These are phyloP conservation scores for Ziziphus jujuba DNA, from an alignment of 306 rosid genomes.

Conservation along the genomic window DNA sequence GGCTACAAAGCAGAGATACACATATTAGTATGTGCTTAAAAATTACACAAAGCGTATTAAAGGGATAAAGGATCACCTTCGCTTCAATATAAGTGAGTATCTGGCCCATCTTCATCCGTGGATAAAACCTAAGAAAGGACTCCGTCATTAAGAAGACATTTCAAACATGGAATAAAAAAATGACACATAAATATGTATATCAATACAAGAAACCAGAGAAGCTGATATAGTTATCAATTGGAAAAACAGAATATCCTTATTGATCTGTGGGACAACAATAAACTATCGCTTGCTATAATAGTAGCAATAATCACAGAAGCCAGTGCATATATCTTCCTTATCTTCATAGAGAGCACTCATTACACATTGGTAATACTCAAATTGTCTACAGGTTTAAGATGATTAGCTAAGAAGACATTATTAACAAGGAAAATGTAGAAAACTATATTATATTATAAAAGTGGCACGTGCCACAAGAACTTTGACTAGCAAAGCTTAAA, in stretches of 20 bases:
- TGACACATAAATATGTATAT: background rate
- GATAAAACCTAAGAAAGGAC: constrained; percentile 62
- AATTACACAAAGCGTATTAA: background rate
- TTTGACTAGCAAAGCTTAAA: constrained; percentile 10
- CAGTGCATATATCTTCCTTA: background rate
- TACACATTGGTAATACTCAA: too few species aligned
- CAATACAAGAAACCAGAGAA: background rate
- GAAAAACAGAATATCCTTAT: background rate
- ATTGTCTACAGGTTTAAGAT: too few species aligned
- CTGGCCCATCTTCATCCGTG: constrained; percentile 58
- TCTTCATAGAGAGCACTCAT: too few species aligned
- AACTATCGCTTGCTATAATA: constrained; percentile 4
- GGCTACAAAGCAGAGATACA: constrained; percentile 48
- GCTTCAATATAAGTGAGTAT: constrained; percentile 60
- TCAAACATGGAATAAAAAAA: background rate
- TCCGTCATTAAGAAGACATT: background rate
- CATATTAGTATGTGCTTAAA: background rate
- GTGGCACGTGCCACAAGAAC: background rate
- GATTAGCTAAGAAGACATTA: background rate
- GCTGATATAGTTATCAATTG: background rate
- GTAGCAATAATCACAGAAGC: background rate
- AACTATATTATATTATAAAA: background rate
- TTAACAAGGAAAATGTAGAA: background rate
- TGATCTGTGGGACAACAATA: background rate
- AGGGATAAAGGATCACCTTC: constrained; percentile 46